Base-by-base conservation (phyloP, 1,284 basidiomycete genomes). In the Wolfiporia cocos region DNA sequence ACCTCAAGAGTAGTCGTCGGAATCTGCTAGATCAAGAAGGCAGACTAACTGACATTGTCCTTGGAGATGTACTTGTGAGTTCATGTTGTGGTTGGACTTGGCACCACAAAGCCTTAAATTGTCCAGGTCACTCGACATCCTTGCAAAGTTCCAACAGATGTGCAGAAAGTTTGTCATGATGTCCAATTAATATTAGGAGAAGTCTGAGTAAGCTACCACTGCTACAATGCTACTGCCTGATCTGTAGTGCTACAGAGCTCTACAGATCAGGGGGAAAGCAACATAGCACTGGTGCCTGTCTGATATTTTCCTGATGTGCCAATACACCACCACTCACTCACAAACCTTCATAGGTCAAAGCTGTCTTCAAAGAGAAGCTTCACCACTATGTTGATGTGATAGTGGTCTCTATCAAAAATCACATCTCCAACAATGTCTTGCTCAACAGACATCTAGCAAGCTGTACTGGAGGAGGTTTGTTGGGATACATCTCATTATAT, bases 101-200 rank as follows among this genome's bases (percentile, higher is more conserved):
- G n/a, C n/a, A n/a, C n/a, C n/a, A n/a, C n/a, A n/a, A n/a, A n/a
- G n/a, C n/a, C 24, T 17, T 22, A 9, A 12, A 31, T 9, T 38
- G 6, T 18, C n/a, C n/a, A 66, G 69, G 62, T 70, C 12, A 70
- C 67, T 5, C 55, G 71, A 5, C 67, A 67, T 49, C 71, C 71
- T 2, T 72, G 70, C 53, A 73, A 73, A 44, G 55, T 72, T 0
- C 66, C 69, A 2, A 65, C 63, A 1, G 71, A 73, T 49, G 59
- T 69, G 0, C 66, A 69, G 43, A 70, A 69, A 55, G 69, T 68
- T 37, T 12, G 34, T 29, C 26, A 14, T 26, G 10, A 18, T 38
- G 7, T 17, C 4, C 17, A 14, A 20, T 19, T 10, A 30, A 7
- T 7, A 28, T 28, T n/a, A n/a, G n/a, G n/a, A n/a, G n/a, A n/a